Evolutionary conservation across 2,329 filamentous ascomycete species (phyloP).

Genomic region (Pseudocercospora fuligena): DNA sequence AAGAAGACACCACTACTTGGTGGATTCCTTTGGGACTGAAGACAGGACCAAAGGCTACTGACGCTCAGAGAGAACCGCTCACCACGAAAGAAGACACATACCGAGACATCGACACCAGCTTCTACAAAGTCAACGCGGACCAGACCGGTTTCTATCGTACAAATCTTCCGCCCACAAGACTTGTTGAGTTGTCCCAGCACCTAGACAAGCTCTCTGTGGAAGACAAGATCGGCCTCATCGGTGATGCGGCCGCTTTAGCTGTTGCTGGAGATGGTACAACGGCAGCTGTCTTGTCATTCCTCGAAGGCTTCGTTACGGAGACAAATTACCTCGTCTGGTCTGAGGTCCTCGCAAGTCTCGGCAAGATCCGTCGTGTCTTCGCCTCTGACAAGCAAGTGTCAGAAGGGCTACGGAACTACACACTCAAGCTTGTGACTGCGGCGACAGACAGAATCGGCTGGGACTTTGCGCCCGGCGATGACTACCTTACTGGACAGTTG

Average conservation of each 20-base stretch:
- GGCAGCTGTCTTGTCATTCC: conserved; percentile 77
- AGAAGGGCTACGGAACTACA: conserved; percentile 76
- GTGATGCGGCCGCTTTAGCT: conserved; percentile 86
- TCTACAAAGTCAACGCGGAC: conserved; percentile 93
- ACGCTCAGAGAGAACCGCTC: conserved; percentile 69
- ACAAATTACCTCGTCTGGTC: conserved; percentile 87
- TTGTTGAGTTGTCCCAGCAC: conserved; percentile 78
- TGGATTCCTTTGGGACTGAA: conserved; percentile 91
- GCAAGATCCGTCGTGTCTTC: conserved; percentile 82
- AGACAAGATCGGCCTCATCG: conserved; percentile 91
- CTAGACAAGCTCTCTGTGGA: conserved; percentile 77
- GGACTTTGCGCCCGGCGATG: conserved; percentile 77
- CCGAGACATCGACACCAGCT: conserved; percentile 72
- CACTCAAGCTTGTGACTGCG: conserved; percentile 73
- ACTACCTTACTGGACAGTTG: conserved; percentile 80
- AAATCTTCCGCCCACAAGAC: conserved; percentile 84
- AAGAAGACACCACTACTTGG: conserved; percentile 92
- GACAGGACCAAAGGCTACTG: conserved; percentile 69
- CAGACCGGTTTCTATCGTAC: conserved; percentile 91
- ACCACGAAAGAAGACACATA: conserved; percentile 78
- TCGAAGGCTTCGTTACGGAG: conserved; percentile 83
- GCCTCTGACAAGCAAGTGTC: conserved; percentile 73
- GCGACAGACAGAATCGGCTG: conserved; percentile 83
- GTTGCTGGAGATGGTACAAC: conserved; percentile 85
- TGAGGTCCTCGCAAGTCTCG: conserved; percentile 78